Percentiles rank a stretch among this genome's conserved stretches.
These are phyloP conservation scores for Hawksworthiomyces lignivorus DNA, from an alignment of 2,329 filamentous ascomycete genomes.

Conservation along the genomic window DNA sequence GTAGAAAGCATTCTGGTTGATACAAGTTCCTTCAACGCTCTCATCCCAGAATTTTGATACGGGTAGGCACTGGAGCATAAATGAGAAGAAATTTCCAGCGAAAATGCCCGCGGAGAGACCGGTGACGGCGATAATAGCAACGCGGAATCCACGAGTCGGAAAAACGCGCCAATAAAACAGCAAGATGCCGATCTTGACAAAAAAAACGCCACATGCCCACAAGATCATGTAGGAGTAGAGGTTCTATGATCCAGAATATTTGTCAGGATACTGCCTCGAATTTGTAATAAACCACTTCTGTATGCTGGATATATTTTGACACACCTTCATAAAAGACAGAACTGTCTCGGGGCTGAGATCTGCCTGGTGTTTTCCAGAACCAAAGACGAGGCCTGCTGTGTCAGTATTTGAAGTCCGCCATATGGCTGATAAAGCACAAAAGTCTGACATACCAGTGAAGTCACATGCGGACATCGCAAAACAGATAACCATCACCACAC, in stretches of 20 bases:
- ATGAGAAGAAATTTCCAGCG: constrained; percentile 9
- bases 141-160: constrained; percentile 5
- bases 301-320: too few species aligned
- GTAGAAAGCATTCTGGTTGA: constrained; percentile 12
- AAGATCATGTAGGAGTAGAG: constrained; percentile 13
- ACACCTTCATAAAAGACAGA: constrained; percentile 8
- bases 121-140: constrained; percentile 6
- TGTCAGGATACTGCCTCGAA: background rate
- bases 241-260: constrained; percentile 2
- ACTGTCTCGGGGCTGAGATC: background rate
- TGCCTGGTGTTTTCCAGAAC: constrained; percentile 12
- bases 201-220: constrained; percentile 12
- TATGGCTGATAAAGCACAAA: background rate
- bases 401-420: too few species aligned
- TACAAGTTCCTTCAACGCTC: constrained; percentile 2
- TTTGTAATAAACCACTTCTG: background rate
- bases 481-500: constrained; percentile 10
- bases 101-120: constrained; percentile 6
- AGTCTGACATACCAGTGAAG: constrained; percentile 3
- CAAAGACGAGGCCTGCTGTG: constrained; percentile 3
- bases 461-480: constrained; percentile 9
- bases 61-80: constrained; percentile 11
- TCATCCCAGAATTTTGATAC: constrained; percentile 12
- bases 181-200: constrained; percentile 14
- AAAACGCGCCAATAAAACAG: constrained; percentile 15